Evolutionary conservation across 1,284 basidiomycete species (phyloP), one percentile per base, ranked within the genome.

Genomic region (Somion occarium): DNA sequence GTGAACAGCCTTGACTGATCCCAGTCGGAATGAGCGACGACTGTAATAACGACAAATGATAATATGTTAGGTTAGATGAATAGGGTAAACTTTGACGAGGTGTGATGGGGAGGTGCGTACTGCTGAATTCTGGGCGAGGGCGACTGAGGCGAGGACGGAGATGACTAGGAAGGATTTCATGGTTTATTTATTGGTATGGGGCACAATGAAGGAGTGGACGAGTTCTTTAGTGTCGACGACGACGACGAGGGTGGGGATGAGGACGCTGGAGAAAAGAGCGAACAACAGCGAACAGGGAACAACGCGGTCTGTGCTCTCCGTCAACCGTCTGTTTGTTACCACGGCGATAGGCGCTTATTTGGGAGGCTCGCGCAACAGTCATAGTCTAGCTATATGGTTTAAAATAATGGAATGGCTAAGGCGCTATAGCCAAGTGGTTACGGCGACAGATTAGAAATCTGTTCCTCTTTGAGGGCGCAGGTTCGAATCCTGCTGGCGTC

Each of bases 401-500:
- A n/a, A n/a, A n/a, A n/a, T n/a, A n/a, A n/a, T n/a, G n/a, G n/a
- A n/a, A n/a, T n/a, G n/a, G 34, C 20, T 23, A 56, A 51, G 68
- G 65, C 67, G 72, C 66, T 71, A 74, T 76, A 75, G 74, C 74
- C 74, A 75, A 77, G 74, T 77, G 75, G 75, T 76, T 76, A 76
- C 73, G 74, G 74, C 74, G 75, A 76, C 72, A 76, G 74, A 76
- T 78, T 77, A 74, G 75, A 78, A 77, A 52, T 52, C 39, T 54
- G 61, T 80, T 82, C 76, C 78, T 77, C 78, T 80, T 71, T 74
- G 77, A 78, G 75, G 76, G 79, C 80, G 78, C 73, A 81, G 78
- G 80, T 83, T 83, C 80, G 73, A 82, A 73, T 82, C 81, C 78
- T 82, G 77, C 79, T 79, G 78, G 77, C 77, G 80, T 83, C 80